Evolutionary conservation across 1,284 basidiomycete species (phyloP), one percentile per base, ranked within the genome.

Genomic region (Cutaneotrichosporon dermatis): DNA sequence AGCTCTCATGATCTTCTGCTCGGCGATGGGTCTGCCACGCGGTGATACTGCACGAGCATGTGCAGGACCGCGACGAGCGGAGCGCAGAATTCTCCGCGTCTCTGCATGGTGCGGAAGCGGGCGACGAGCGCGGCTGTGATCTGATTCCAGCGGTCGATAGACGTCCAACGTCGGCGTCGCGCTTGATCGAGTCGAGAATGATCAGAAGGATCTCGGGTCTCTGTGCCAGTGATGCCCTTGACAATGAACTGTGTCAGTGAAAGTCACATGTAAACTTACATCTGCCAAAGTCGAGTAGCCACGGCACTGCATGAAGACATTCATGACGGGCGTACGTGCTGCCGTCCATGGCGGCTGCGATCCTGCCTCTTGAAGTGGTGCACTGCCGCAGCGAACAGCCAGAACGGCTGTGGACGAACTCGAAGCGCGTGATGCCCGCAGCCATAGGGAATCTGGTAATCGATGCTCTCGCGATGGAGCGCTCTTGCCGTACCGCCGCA

Each of bases 121-220:
- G 71, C 67, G 57, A 77, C 65, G 34, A 76, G 59, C 4, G 69
- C 73, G 41, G 71, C 65, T 6, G 68, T 66, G 36, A 77, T 59
- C 40, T 67, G 61, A 6, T 56, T 62, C 74, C 74, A 76, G 8
- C 72, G 66, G 59, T 77, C 75, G 56, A 73, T 75, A 1, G 73
- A 69, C 1, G 75, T 77, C 74, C 74, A 77, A 69, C 65, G 52
- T 76, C 74, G 9, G 71, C 75, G 45, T 73, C 70, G 10, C 75
- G 67, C 50, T 65, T 63, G 12, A 76, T 60, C 12, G 66, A 69
- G 54, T 77, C 74, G 35, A 75, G 61, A 25, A 70, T 68, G 48
- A 74, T 62, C 25, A 67, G 58, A 11, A 77, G 61, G 9, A 76
- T 70, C 50, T 73, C 73, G 11, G 68, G 65, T 76, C 69, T 3